These are phyloP conservation scores for Cystofilobasidium macerans DNA, from an alignment of 768 basidiomycete genomes.

Conservation along the genomic window DNA sequence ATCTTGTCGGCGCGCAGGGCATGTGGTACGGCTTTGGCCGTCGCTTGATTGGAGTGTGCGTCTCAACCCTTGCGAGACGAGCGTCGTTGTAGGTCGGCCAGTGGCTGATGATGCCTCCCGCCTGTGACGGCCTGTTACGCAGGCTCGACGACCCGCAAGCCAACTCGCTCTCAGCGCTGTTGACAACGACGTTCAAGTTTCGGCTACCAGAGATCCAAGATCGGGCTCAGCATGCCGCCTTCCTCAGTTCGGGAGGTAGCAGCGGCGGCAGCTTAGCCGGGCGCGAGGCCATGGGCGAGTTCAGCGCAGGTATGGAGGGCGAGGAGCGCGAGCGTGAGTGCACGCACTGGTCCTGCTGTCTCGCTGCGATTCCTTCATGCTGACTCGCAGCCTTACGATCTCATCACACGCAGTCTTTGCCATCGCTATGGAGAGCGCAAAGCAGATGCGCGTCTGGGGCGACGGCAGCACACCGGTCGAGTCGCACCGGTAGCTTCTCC, in stretches of 20 bases:
- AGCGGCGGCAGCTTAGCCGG: conserved; percentile 37
- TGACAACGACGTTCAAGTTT: conserved; percentile 62
- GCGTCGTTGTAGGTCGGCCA: not conserved
- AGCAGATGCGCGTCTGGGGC: conserved; percentile 70
- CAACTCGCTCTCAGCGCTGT: conserved; percentile 56
- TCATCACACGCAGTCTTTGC: conserved; percentile 55
- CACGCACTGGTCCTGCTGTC: not conserved
- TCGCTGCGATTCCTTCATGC: not conserved
- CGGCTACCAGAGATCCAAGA: conserved; percentile 70
- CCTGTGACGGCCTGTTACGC: not conserved
- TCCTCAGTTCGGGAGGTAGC: conserved; percentile 53
- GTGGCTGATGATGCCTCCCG: not conserved
- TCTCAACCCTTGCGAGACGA: conserved; percentile 4
- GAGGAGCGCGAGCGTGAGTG: conserved; percentile 78
- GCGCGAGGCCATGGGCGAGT: conserved; percentile 44
- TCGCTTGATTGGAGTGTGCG: conserved; percentile 70
- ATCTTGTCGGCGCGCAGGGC: conserved; percentile 74
- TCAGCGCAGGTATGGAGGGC: conserved; percentile 83
- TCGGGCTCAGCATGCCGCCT: conserved; percentile 80
- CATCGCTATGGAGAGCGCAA: conserved; percentile 70
- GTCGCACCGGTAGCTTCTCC: not conserved
- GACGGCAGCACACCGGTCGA: conserved; percentile 44
- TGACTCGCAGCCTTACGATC: too few species aligned
- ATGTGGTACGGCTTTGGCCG: conserved; percentile 89
- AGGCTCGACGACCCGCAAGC: conserved; percentile 70